Evolutionary conservation across 2,329 filamentous ascomycete species (phyloP), one percentile per base, ranked within the genome.

Genomic region (Sporothrix curviconia): DNA sequence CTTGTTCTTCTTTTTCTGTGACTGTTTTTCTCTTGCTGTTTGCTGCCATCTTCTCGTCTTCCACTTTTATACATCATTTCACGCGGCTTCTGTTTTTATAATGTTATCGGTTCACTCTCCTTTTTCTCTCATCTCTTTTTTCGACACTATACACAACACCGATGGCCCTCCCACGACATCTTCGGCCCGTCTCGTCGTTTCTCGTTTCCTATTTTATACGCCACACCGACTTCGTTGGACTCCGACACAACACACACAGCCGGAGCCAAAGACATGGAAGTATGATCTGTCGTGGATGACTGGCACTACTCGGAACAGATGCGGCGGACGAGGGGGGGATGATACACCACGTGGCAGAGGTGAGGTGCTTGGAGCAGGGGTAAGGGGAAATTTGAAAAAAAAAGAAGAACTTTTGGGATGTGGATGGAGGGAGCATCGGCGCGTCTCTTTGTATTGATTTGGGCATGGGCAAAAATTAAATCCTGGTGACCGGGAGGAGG

Each of bases 281-380:
- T n/a, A 50, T 37, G 19, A 50, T 50, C 47, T 50, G 47, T 50
- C 47, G 47, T 37, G 47, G 47, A 50, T 50, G 47, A 50, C 19
- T 50, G 47, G 47, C 47, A 50, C n/a, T n/a, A n/a, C n/a, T n/a
- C n/a, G n/a, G n/a, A n/a, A n/a, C n/a, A n/a, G n/a, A n/a, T n/a
- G n/a, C n/a, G n/a, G n/a, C n/a, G n/a, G n/a, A 36, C 32, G 19
- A 34, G 12, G 32, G 47, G 47, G n/a, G n/a, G n/a, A n/a, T n/a
- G n/a, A n/a, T n/a, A 51, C 15, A 40, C 36, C 34, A 39, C 37
- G 34, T 51, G 34, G 49, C 47, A n/a, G 49, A 51, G 49, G 49
- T 40, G 49, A 51, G 49, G 49, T 51, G 49, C 25, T 28, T 37
- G 14, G 49, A 51, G 49, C 25, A 19, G 30, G 30, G 40, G 52